These are phyloP conservation scores for Fusarium guadeloupense DNA, from an alignment of 2,329 filamentous ascomycete species.

Conservation along the genomic window DNA sequence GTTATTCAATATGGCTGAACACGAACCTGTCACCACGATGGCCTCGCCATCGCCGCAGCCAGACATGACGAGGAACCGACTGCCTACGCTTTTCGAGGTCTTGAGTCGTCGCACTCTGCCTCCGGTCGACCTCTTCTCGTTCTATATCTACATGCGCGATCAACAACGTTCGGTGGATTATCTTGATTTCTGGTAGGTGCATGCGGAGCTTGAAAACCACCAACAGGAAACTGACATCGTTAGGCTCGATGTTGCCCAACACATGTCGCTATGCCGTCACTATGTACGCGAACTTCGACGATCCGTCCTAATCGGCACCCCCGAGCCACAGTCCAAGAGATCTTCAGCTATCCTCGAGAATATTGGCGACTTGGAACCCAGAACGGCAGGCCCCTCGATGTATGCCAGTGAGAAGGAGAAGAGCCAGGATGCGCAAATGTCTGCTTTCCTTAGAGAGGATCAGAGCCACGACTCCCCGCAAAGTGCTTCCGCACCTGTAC, in stretches of 20 bases:
- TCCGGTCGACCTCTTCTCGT: conserved; percentile 96
- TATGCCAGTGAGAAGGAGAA: conserved; percentile 75
- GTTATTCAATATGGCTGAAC: conserved; percentile 41
- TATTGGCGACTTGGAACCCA: conserved; percentile 71
- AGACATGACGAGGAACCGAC: conserved; percentile 76
- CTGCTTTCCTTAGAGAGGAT: conserved; percentile 83
- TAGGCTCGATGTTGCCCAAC: conserved; percentile 98
- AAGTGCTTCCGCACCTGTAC: conserved; percentile 57
- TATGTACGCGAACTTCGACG: conserved; percentile 95
- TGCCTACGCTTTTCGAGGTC: conserved; percentile 96
- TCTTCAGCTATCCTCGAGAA: conserved; percentile 83
- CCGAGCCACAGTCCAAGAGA: conserved; percentile 88
- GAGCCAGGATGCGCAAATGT: conserved; percentile 88
- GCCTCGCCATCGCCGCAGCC: conserved; percentile 63
- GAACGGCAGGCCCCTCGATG: conserved; percentile 68
- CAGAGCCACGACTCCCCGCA: conserved; percentile 65
- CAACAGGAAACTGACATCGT: conserved; percentile 21
- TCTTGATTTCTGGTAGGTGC: conserved; percentile 90
- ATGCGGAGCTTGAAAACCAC: neutral
- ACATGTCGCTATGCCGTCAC: conserved; percentile 96
- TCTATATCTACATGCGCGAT: conserved; percentile 99
- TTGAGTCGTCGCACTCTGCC: conserved; percentile 92
- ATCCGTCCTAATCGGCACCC: conserved; percentile 91
- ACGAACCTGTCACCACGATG: conserved; percentile 42
- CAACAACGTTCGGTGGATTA: conserved; percentile 98